Conservation (phyloP, 345 rosid species). For the Arabidopsis arenosa region DNA sequence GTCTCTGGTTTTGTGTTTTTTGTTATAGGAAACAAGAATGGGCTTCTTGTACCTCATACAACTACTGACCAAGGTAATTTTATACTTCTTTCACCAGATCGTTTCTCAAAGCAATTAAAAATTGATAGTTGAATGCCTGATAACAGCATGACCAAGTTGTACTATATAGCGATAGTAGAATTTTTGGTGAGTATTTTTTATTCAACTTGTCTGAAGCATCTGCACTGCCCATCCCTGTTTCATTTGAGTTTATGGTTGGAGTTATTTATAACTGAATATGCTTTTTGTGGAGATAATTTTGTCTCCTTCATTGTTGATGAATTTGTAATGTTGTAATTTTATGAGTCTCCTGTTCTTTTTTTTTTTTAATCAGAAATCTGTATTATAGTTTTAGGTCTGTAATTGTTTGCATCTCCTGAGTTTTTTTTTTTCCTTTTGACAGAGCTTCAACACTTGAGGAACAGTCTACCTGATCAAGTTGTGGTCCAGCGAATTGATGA, state of each 20-base stretch:
- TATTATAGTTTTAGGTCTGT: background rate
- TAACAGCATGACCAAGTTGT: background rate
- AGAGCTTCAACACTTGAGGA: slow-evolving; percentile 96
- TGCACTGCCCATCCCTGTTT: background rate
- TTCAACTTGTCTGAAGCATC: background rate
- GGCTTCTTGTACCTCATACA: slow-evolving; percentile 92
- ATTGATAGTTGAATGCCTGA: background rate
- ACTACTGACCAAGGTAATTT: slow-evolving; percentile 91
- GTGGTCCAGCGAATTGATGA: slow-evolving; percentile 94
- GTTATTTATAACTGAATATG: background rate
- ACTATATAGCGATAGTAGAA: too few relatives aligned
- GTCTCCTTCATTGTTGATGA: background rate
- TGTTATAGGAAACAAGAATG: slow-evolving; percentile 96
- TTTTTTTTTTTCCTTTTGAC: background rate
- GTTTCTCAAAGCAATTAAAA: background rate
- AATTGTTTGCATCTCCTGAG: slow-evolving; percentile 21
- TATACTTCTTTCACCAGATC: background rate
- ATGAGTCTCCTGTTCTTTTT: background rate
- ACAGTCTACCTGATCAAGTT: slow-evolving; percentile 90
- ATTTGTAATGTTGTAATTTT: background rate
- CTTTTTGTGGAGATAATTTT: background rate
- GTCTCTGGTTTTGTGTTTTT: background rate
- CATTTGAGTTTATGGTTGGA: background rate
- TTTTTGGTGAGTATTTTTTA: background rate
- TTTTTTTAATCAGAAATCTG: background rate